Percentiles rank a stretch among this genome's conserved stretches.
phyloP scores from a whole-genome alignment of 2,329 filamentous ascomycete genomes.

The Aspergillus ustus region DNA sequence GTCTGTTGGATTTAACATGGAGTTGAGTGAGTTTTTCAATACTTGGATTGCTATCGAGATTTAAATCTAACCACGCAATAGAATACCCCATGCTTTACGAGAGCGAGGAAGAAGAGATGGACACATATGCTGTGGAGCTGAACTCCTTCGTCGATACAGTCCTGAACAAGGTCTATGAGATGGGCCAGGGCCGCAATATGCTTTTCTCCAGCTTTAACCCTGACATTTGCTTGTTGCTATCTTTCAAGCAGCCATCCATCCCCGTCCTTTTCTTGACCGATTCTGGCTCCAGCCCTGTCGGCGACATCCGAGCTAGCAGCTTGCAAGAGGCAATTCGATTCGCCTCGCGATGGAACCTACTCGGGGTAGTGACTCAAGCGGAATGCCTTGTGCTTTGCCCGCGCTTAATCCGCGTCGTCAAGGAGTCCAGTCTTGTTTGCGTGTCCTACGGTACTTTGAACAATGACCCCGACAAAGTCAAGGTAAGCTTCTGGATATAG shows the following conservation, averaged over 20 bases:
- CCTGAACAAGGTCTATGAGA: constrained; percentile 84
- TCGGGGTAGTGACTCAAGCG: constrained; percentile 88
- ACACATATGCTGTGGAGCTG: constrained; percentile 91
- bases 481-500: constrained; percentile 62
- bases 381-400: constrained; percentile 89
- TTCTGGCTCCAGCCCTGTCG: constrained; percentile 77
- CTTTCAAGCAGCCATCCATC: constrained; percentile 96
- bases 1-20: constrained; percentile 93
- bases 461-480: constrained; percentile 83
- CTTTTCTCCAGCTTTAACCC: constrained; percentile 98
- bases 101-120: constrained; percentile 94
- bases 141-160: constrained; percentile 97
- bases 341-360: constrained; percentile 89
- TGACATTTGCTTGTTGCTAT: constrained; percentile 90
- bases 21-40: constrained; percentile 68
- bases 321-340: constrained; percentile 96
- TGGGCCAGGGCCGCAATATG: constrained; percentile 81
- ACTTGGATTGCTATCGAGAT: constrained; percentile 30
- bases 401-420: constrained; percentile 86
- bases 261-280: constrained; percentile 95
- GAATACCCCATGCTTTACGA: constrained; percentile 98
- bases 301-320: constrained; percentile 87
- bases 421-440: constrained; percentile 90
- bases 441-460: constrained; percentile 92
- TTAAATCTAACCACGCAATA: constrained; percentile 23